A percentile compares a stretch with the other conserved stretches of the same genome.
These are phyloP conservation scores for Abrus precatorius DNA, from an alignment of 306 rosid species.

Conservation along the genomic window DNA sequence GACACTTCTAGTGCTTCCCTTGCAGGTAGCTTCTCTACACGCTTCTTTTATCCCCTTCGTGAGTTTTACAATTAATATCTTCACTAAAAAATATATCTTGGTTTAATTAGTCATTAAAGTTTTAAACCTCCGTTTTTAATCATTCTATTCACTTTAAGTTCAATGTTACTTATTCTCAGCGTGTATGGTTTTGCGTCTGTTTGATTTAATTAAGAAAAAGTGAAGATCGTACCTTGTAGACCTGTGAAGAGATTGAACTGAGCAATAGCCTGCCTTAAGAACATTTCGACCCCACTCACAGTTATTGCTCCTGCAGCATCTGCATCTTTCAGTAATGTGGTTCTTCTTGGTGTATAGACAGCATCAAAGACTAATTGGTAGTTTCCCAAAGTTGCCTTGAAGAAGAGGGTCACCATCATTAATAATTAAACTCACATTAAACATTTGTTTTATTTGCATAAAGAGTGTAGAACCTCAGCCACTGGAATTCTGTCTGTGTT, in stretches of 20 bases:
- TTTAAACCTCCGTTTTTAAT: no score
- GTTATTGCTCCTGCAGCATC: conserved; percentile 58
- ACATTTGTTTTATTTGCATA: neutral
- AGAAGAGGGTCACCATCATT: neutral
- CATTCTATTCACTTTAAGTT: no score
- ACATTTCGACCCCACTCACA: conserved; percentile 65
- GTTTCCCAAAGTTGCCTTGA: conserved; percentile 54
- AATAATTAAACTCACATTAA: neutral
- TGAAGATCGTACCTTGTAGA: conserved; percentile 37
- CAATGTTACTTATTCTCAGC: no score
- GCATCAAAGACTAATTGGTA: conserved; percentile 59
- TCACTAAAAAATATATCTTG: no score
- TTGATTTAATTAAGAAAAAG: neutral
- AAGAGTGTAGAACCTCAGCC: conserved; percentile 49
- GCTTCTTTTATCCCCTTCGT: neutral
- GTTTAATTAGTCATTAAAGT: no score
- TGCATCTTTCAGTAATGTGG: conserved; percentile 59
- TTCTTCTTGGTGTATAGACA: conserved; percentile 59
- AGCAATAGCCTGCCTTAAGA: conserved; percentile 59
- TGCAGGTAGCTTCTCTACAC: no score
- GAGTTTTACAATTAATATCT: neutral
- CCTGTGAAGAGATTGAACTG: conserved; percentile 60
- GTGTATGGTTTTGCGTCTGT: no score
- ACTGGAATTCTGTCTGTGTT: conserved; percentile 59
- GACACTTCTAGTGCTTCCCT: no score